These are phyloP conservation scores for Pulveroboletus frians DNA, from an alignment of 768 basidiomycete genomes.

Conservation along the genomic window DNA sequence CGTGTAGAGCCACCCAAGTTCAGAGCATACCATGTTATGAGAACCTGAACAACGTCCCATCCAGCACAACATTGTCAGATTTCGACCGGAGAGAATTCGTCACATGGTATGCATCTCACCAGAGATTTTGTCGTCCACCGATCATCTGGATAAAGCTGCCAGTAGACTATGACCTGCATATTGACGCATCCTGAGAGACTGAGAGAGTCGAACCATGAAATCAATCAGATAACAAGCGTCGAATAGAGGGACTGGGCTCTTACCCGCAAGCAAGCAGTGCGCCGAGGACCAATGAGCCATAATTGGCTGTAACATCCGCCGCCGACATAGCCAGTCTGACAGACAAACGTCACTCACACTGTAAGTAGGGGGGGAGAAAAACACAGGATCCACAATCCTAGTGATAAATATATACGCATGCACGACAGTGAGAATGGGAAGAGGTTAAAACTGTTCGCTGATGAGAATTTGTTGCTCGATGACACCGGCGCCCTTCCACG, in stretches of 20 bases:
- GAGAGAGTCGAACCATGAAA: not conserved
- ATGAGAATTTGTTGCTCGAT: too few relatives aligned
- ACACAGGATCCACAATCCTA: not conserved
- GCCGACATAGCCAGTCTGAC: slow-evolving; percentile 1
- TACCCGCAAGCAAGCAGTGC: slow-evolving; percentile 21
- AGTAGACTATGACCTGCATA: slow-evolving; percentile 26
- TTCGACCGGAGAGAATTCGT: too few relatives aligned
- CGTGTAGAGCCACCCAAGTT: not conserved
- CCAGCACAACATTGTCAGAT: not conserved
- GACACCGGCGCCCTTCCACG: too few relatives aligned
- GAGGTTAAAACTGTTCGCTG: too few relatives aligned
- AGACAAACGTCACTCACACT: not conserved
- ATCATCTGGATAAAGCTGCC: slow-evolving; percentile 15
- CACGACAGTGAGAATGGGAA: too few relatives aligned
- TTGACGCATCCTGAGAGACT: slow-evolving; percentile 26
- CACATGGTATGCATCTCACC: slow-evolving; percentile 6
- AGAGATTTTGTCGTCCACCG: slow-evolving; percentile 15
- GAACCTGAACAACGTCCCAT: not conserved
- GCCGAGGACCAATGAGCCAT: slow-evolving; percentile 20
- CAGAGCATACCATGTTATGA: not conserved
- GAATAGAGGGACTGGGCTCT: not conserved
- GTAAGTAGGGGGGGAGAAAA: not conserved
- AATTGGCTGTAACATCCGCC: slow-evolving; percentile 5
- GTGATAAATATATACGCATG: slow-evolving; percentile 5
- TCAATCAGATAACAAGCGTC: not conserved